These are phyloP conservation scores for Stenocarpella maydis DNA, from an alignment of 2,329 filamentous ascomycete species.

Conservation along the genomic window DNA sequence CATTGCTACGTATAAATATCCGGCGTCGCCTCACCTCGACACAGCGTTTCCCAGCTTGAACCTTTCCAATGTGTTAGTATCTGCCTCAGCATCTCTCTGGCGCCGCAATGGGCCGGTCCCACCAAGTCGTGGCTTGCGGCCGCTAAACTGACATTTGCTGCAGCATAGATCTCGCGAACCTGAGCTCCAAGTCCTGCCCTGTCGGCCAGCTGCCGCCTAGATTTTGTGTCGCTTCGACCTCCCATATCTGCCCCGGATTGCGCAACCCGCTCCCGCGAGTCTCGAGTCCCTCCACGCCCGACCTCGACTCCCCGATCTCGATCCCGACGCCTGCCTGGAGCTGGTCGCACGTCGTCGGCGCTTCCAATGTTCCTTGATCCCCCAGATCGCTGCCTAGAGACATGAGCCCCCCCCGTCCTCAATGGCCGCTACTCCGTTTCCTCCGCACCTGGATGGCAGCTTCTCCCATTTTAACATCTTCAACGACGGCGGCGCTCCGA, in stretches of 20 bases:
- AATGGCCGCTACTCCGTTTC: conserved; percentile 63
- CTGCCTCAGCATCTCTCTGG: conserved; percentile 21
- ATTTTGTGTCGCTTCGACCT: conserved; percentile 33
- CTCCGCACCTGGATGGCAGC: conserved; percentile 51
- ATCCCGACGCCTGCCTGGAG: conserved; percentile 17
- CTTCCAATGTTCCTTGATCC: conserved; percentile 32
- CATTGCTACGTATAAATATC: conserved; percentile 26
- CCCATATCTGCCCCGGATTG: conserved; percentile 28
- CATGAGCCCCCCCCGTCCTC: conserved; percentile 47
- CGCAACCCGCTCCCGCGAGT: conserved; percentile 22
- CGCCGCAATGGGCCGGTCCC: neutral
- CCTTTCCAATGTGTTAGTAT: conserved; percentile 34
- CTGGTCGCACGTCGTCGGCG: conserved; percentile 26
- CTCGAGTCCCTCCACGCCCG: conserved; percentile 10
- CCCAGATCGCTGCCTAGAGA: conserved; percentile 41
- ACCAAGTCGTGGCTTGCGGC: neutral
- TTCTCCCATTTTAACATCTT: conserved; percentile 63
- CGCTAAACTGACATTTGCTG: conserved; percentile 30
- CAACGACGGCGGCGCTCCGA: conserved; percentile 50
- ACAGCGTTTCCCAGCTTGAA: neutral
- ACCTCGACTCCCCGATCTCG: neutral
- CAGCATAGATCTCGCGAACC: conserved; percentile 41
- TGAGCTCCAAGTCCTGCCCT: conserved; percentile 43
- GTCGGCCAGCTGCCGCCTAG: conserved; percentile 45
- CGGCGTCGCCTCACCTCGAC: conserved; percentile 28